Conservation (phyloP, 208 protist species). For the Phytomonas sp. region DNA sequence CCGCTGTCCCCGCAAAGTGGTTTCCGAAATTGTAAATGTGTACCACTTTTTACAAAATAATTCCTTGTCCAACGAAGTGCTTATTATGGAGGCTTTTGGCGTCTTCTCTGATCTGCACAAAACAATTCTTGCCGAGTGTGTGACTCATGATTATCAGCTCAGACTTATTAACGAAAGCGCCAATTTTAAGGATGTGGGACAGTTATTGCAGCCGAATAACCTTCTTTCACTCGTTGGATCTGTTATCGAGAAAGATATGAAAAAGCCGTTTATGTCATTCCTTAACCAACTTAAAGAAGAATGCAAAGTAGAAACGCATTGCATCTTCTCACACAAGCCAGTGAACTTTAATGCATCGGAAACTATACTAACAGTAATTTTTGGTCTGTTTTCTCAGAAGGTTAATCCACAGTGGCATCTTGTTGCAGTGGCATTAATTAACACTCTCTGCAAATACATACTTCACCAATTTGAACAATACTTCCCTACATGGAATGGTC, state of each 20-base stretch:
- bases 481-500: constrained; percentile 21
- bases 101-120: constrained; percentile 61
- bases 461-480: constrained; percentile 43
- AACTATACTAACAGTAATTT: constrained; percentile 48
- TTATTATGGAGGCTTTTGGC: constrained; percentile 29
- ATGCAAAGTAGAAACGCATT: constrained; percentile 50
- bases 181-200: constrained; percentile 51
- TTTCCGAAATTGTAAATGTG: constrained; percentile 37
- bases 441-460: constrained; percentile 56
- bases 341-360: constrained; percentile 20
- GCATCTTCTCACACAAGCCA: constrained; percentile 23
- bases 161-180: constrained; percentile 58
- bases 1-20: constrained; percentile 44
- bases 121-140: constrained; percentile 60
- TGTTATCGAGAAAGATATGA: constrained; percentile 66
- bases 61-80: neutral
- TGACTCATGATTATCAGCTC: constrained; percentile 79
- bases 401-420: constrained; percentile 64
- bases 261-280: constrained; percentile 76
- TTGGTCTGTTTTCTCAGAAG: constrained; percentile 60
- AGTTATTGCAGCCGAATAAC: constrained; percentile 52
- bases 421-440: constrained; percentile 58
- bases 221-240: constrained; percentile 49
- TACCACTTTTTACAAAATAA: constrained; percentile 21
- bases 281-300: constrained; percentile 68